Base-by-base conservation (phyloP, 768 basidiomycete species). In the Lyophyllum atratum region DNA sequence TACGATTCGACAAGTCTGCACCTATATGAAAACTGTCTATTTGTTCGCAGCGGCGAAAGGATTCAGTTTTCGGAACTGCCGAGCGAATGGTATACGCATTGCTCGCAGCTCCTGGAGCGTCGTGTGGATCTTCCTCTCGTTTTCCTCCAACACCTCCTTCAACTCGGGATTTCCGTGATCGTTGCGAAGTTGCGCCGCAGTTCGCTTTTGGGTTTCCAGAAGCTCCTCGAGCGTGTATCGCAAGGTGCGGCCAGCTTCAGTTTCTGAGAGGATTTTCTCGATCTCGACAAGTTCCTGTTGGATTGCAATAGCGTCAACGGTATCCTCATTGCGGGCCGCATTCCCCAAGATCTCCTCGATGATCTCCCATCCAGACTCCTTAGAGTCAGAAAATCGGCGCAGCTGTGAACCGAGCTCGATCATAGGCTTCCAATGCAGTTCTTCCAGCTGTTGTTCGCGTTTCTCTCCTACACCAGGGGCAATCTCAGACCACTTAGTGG, bases 231-330 rank as follows among this genome's bases (percentile, higher is more conserved):
- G 60, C 15, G 60, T 61, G 24, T 61, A 61, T n/a, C 54, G 56
- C 42, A 61, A 49, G 22, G 56, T 54, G 22, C 54, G 57, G 2
- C 66, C 70, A 4, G 65, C 68, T n/a, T 56, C 50, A 10, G 68
- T 69, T 31, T 68, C 68, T 5, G 58, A 52, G 37, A 71, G 66
- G 21, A 59, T 54, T 12, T 55, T 63, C 15, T 56, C 48, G 31
- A 66, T 53, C 26, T 66, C 62, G 0, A 68, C 66, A 8, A 69
- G 53, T 45, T 70, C 70, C 17, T 64, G 53, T 46, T 71, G 67
- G 37, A 68, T 54, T n/a, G 62, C 49, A 14, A 68, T 53, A 1
- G 64, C 53, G 10, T 64, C 61, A 0, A 58, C 44, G 22, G n/a
- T 11, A 15, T 21, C 34, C 25, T 37, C n/a, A n/a, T n/a, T 37